Conservation (phyloP, 441 rosid genomes). For the Populus hybrid region DNA sequence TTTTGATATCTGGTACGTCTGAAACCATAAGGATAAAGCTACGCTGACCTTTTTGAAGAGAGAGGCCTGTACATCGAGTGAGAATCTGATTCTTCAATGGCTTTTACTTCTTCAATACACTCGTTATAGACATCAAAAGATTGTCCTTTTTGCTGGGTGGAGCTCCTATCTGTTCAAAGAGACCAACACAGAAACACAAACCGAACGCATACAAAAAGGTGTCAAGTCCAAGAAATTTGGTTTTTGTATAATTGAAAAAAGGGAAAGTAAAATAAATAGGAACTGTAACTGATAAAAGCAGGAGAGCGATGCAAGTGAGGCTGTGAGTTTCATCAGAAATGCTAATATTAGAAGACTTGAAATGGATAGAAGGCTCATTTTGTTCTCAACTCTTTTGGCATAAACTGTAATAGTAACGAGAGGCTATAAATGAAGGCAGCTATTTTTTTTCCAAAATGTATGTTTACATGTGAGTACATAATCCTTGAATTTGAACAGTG, state of each 20-base stretch:
- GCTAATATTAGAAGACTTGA: constrained; percentile 38
- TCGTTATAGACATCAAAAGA: constrained; percentile 39
- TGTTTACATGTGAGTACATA: constrained; percentile 13
- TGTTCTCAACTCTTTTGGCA: constrained; percentile 36
- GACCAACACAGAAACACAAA: background rate
- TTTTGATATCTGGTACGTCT: constrained; percentile 4
- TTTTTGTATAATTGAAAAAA: background rate
- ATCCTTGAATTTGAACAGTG: constrained; percentile 17
- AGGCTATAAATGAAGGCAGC: constrained; percentile 39
- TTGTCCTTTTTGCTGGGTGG: constrained; percentile 32
- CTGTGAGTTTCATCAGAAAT: constrained; percentile 32
- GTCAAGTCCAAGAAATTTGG: background rate
- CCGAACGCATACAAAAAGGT: background rate
- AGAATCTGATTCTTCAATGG: constrained; percentile 45
- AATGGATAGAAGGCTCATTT: constrained; percentile 15
- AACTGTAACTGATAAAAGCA: background rate
- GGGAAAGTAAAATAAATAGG: no score
- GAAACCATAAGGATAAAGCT: constrained; percentile 11
- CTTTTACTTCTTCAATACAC: constrained; percentile 36
- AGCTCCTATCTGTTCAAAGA: constrained; percentile 33
- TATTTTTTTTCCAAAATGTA: constrained; percentile 17
- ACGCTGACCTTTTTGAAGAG: constrained; percentile 51
- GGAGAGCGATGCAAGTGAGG: background rate
- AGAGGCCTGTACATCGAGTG: constrained; percentile 24
- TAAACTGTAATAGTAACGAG: constrained; percentile 7